These are phyloP conservation scores for Cucurbita moschata DNA, from an alignment of 306 rosid genomes.

Conservation along the genomic window DNA sequence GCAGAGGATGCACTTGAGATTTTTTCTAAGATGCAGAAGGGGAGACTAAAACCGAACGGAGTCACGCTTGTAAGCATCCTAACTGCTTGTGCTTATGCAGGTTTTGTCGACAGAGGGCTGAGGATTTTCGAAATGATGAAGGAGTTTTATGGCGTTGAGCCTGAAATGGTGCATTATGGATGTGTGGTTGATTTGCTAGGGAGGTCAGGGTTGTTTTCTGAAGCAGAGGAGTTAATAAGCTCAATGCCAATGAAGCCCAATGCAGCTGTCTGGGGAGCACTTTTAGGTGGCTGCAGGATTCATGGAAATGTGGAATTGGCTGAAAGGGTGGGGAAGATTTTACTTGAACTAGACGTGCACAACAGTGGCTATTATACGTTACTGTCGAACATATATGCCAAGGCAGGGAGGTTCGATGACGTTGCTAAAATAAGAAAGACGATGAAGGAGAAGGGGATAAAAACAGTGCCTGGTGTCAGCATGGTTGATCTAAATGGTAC, in stretches of 20 bases:
- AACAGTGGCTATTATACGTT: constrained; percentile 44
- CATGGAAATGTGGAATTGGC: constrained; percentile 37
- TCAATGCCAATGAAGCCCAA: constrained; percentile 37
- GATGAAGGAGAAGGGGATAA: constrained; percentile 49
- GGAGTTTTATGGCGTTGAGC: constrained; percentile 25
- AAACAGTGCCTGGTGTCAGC: constrained; percentile 38
- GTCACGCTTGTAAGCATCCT: constrained; percentile 27
- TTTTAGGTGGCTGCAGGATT: constrained; percentile 43
- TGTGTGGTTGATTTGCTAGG: constrained; percentile 45
- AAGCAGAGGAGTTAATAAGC: constrained; percentile 35
- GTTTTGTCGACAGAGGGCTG: constrained; percentile 31
- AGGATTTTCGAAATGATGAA: constrained; percentile 27
- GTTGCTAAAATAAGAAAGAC: constrained; percentile 24
- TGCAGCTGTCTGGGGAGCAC: constrained; percentile 50
- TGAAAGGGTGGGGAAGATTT: constrained; percentile 33
- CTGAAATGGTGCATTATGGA: constrained; percentile 43
- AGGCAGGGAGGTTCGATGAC: constrained; percentile 41
- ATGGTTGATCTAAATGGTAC: constrained; percentile 28
- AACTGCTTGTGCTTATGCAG: constrained; percentile 53
- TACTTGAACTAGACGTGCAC: constrained; percentile 35
- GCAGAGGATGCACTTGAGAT: constrained; percentile 39
- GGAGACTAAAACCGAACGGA: constrained; percentile 28
- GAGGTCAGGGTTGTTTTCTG: constrained; percentile 34
- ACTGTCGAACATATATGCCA: constrained; percentile 48
- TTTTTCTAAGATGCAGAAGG: constrained; percentile 32